A percentile compares a stretch with the other conserved stretches of the same genome.
Conservation (phyloP, 345 rosid species). For the Limnanthes douglasii region DNA sequence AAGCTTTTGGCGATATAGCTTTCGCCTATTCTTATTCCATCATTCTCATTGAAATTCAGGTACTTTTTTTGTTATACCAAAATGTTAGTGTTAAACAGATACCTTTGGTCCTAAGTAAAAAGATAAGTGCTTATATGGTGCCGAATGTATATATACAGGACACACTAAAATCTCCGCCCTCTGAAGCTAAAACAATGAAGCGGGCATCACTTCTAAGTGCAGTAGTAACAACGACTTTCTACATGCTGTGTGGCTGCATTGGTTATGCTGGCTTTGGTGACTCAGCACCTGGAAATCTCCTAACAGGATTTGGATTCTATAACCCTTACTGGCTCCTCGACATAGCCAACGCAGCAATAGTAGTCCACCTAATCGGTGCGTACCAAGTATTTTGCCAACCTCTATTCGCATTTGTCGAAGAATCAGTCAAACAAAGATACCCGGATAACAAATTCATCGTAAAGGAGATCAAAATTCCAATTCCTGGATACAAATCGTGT, state of each 20-base stretch:
- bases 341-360: conserved; percentile 80
- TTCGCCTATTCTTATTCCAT: conserved; percentile 27
- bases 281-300: conserved; percentile 58
- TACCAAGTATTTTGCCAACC: conserved; percentile 95
- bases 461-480: conserved; percentile 37
- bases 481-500: conserved; percentile 28
- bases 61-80: not conserved
- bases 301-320: conserved; percentile 79
- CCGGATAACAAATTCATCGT: conserved; percentile 44
- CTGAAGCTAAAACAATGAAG: conserved; percentile 83
- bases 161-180: conserved; percentile 42
- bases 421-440: conserved; percentile 19
- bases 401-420: conserved; percentile 68
- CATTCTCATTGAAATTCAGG: conserved; percentile 30
- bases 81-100: no score
- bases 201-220: conserved; percentile 58
- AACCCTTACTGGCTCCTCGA: conserved; percentile 89
- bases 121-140: not conserved
- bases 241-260: conserved; percentile 80
- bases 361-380: conserved; percentile 72
- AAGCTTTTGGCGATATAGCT: conserved; percentile 39
- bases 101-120: no score
- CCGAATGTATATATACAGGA: conserved; percentile 7
- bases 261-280: conserved; percentile 96
- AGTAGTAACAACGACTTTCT: conserved; percentile 59